Evolutionary conservation across 805 yeast genomes (phyloP), one percentile per base, ranked within the genome.

Genomic region (Starmerella kuoi): DNA sequence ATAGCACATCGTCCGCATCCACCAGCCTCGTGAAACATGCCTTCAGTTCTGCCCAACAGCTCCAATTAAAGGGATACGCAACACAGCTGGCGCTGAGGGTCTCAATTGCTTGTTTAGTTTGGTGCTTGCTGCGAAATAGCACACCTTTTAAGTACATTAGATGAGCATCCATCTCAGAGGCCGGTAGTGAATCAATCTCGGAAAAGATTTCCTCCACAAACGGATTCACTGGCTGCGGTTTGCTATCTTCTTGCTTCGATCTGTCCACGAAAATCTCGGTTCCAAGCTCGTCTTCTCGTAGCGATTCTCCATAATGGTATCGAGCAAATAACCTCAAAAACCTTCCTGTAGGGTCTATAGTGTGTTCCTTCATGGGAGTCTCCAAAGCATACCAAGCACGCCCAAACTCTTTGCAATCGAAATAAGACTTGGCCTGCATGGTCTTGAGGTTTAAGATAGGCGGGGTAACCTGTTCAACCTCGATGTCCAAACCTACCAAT

Each of bases 51-150:
- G 71, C 68, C 96, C 96, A 91, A 45, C 91, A 80, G 41, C 87
- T 73, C 98, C 98, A 91, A 59, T 88, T 88, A 59, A 70, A 81
- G 0, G 96, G 94, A 52, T 78, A 85, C 23, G 69, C 38, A 20
- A 69, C 64, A 12, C 88, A 56, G 1, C 95, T 79, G 36, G 67
- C 68, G 24, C 76, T 65, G 25, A 87, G 68, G 35, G 65, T 64
- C 20, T 70, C 65, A 44, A 78, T 76, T 0, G 96, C 95, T 27
- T 64, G 58, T 2, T 63, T 50, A n/a, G 62, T 61, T 49, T 79
- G 76, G 37, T 76, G 76, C 52, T 78, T 78, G 7, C 74, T 77
- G 41, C 76, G 63, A 36, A 77, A 64, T 1, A 82, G 64, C 14
- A 80, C 57, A 1, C 96, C 98, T 42, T 73, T 67, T 31, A 91